Base-by-base conservation (phyloP, 257 asterid species). In the Rehmannia glutinosa region DNA sequence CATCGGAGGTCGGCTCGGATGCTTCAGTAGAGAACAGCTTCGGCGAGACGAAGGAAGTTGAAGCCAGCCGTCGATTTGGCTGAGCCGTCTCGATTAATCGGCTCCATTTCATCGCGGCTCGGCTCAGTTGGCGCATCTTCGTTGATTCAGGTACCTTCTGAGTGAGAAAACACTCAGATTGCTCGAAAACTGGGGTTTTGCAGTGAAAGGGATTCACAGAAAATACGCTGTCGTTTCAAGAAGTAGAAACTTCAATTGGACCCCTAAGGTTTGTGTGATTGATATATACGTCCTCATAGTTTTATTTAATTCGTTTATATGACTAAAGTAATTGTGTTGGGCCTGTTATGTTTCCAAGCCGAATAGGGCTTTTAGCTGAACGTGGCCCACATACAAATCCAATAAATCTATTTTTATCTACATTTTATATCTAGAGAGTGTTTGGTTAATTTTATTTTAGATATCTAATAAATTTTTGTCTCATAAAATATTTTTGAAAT, bases 11-110 rank as follows among this genome's bases (percentile, higher is more conserved):
- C 65, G 86, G 70, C 35, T 52, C 69, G 11, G 78, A 52, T 17
- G 87, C 76, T 59, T 74, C 85, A 5, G 88, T 72, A 8, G 89
- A 80, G 80, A 84, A 85, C 20, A 58, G 78, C 66, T 75, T 73
- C 64, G 77, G 76, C 62, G 60, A 57, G 23, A 8, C 43, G 66
- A 65, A 39, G 19, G 59, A 19, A 17, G 69, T 28, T 30, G 73
- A 41, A 15, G 79, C 21, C 25, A 52, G 38, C 35, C 64, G 61
- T 27, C 61, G 67, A 64, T 45, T 59, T 4, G 52, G 69, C 35
- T n/a, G 69, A 38, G 71, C 76, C 24, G 41, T 25, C 30, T 25
- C 59, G 42, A 79, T 68, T 46, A 70, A 21, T 53, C 83, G 76
- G 74, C 73, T 68, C 41, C 75, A 80, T 65, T 73, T 80, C 69